phyloP scores from a whole-genome alignment of 768 basidiomycete species.

The Tylopilus cervinicoccineus region DNA sequence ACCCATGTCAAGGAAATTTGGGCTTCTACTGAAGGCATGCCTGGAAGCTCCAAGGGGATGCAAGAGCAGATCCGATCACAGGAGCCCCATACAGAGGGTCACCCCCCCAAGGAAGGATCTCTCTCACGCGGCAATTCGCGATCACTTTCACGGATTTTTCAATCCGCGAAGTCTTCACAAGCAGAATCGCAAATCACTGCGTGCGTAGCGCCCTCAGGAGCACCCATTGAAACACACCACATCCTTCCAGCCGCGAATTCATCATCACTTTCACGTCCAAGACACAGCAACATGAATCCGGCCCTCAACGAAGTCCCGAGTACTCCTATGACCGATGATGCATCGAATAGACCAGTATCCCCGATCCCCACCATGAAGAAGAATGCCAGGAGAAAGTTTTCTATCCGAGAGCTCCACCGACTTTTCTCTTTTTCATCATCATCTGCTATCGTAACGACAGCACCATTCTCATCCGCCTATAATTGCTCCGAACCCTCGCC shows the following conservation, averaged over 20 bases:
- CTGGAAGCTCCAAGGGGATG: slow-evolving; percentile 25
- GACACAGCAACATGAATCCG: slow-evolving; percentile 25
- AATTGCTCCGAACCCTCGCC: slow-evolving; percentile 2
- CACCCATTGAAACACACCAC: slow-evolving; percentile 16
- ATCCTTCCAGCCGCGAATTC: slow-evolving; percentile 3
- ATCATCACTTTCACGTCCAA: slow-evolving; percentile 6
- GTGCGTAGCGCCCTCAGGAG: slow-evolving; percentile 22
- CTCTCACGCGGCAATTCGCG: slow-evolving; percentile 27
- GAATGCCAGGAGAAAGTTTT: slow-evolving; percentile 27
- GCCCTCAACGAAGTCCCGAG: slow-evolving; percentile 15
- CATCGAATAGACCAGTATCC: slow-evolving; percentile 26
- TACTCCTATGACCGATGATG: slow-evolving; percentile 10
- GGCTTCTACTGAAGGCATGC: slow-evolving; percentile 27
- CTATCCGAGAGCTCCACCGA: slow-evolving; percentile 35
- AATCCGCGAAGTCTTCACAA: slow-evolving; percentile 25
- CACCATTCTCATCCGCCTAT: background rate
- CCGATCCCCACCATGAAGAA: slow-evolving; percentile 34
- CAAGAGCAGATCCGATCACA: slow-evolving; percentile 21
- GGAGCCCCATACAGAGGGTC: slow-evolving; percentile 12
- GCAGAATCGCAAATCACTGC: slow-evolving; percentile 21
- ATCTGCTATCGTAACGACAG: background rate
- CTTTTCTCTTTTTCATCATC: slow-evolving; percentile 28
- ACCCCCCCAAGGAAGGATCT: slow-evolving; percentile 23
- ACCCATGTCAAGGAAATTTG: slow-evolving; percentile 39
- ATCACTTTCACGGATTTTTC: slow-evolving; percentile 30